Percentiles rank a stretch among this genome's conserved stretches.
Evolutionary conservation across 2,329 filamentous ascomycete species (phyloP).

Genomic region (Boeremia lycopersici): DNA sequence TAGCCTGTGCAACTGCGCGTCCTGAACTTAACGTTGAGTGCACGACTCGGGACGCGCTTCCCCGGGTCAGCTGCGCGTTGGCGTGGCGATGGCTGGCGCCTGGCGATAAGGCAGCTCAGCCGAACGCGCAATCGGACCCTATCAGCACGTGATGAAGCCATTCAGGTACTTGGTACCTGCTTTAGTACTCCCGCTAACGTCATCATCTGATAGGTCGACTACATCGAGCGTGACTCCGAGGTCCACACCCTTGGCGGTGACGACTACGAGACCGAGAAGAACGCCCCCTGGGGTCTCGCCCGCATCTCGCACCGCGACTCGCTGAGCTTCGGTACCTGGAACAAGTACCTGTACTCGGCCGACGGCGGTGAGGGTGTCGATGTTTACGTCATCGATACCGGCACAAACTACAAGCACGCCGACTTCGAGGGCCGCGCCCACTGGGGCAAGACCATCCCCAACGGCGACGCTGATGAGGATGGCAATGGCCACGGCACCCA

Average conservation of each 20-base stretch:
- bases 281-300: conserved; percentile 97
- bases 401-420: conserved; percentile 90
- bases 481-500: conserved; percentile 99
- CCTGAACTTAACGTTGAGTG: not conserved
- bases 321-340: conserved; percentile 89
- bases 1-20: not conserved
- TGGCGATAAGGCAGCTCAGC: conserved; percentile 31
- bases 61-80: conserved; percentile 10
- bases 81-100: conserved; percentile 23
- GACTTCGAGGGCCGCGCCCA: conserved; percentile 95
- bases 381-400: conserved; percentile 98
- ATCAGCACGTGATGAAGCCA: conserved; percentile 31
- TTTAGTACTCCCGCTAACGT: conserved; percentile 30
- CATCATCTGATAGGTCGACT: conserved; percentile 74
- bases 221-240: conserved; percentile 91
- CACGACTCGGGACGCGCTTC: not conserved
- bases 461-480: conserved; percentile 82
- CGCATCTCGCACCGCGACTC: conserved; percentile 93
- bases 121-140: conserved; percentile 36
- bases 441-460: conserved; percentile 97
- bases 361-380: conserved; percentile 97
- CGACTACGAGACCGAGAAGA: conserved; percentile 74
- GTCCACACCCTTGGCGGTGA: conserved; percentile 75
- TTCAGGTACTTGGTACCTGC: conserved; percentile 24
- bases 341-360: conserved; percentile 93